These are phyloP conservation scores for Arthrocladium fulminans DNA, from an alignment of 2,329 filamentous ascomycete genomes.

Conservation along the genomic window DNA sequence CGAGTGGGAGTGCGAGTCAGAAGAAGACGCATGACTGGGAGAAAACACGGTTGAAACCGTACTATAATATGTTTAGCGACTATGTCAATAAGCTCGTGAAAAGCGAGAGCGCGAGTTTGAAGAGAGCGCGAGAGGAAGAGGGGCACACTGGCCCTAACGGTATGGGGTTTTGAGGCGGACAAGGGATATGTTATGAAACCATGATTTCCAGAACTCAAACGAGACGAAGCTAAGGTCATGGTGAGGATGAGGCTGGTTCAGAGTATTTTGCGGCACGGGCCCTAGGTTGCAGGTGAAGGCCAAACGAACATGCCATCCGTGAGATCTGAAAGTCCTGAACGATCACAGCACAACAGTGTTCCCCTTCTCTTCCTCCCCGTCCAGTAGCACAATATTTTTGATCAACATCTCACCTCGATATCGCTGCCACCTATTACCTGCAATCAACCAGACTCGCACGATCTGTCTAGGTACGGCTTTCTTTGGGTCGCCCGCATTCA, in stretches of 20 bases:
- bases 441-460: neutral
- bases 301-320: too few species aligned
- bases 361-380: neutral
- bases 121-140: conserved; percentile 45
- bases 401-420: neutral
- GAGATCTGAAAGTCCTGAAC: too few species aligned
- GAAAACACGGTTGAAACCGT: conserved; percentile 90
- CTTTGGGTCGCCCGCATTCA: neutral
- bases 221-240: too few species aligned
- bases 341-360: neutral
- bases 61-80: conserved; percentile 76
- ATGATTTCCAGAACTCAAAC: neutral
- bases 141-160: conserved; percentile 36
- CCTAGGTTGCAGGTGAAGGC: too few species aligned
- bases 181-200: neutral
- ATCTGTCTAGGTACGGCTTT: neutral
- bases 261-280: too few species aligned
- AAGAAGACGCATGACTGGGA: conserved; percentile 73
- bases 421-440: neutral
- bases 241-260: too few species aligned
- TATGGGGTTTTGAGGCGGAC: conserved; percentile 53
- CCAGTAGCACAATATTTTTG: neutral
- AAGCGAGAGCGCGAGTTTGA: conserved; percentile 51
- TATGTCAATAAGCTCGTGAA: conserved; percentile 74
- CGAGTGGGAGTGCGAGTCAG: conserved; percentile 11